Evolutionary conservation across 768 basidiomycete genomes (phyloP).

Genomic region (Coprinellus micaceus): DNA sequence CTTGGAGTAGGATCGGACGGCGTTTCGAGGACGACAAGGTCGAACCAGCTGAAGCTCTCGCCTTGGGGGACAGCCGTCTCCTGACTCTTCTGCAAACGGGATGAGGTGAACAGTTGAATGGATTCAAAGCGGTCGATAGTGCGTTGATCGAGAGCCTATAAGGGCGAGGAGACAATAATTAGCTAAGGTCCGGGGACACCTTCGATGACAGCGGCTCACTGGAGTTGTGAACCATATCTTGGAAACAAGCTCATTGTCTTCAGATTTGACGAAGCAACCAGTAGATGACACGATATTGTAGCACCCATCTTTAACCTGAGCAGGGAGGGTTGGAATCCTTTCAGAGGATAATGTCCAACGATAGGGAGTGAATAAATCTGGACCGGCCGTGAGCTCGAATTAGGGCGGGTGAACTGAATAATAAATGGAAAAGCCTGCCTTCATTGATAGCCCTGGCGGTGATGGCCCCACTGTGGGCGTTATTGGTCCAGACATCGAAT

Average conservation of each 20-base stretch:
- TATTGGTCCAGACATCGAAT: slow-evolving; percentile 4
- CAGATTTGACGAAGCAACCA: neutral
- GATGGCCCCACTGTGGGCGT: neutral
- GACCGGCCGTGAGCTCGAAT: neutral
- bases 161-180: too few species aligned
- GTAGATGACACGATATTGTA: slow-evolving; percentile 1
- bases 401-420: too few species aligned
- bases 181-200: too few species aligned
- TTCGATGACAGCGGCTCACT: neutral
- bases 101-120: slow-evolving; percentile 25
- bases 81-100: slow-evolving; percentile 17
- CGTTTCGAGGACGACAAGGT: slow-evolving; percentile 8
- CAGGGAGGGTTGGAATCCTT: slow-evolving; percentile 1
- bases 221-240: slow-evolving; percentile 5
- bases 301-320: slow-evolving; percentile 1
- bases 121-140: slow-evolving; percentile 19
- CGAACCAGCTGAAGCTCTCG: slow-evolving; percentile 11
- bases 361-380: slow-evolving; percentile 6
- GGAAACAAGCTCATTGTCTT: neutral
- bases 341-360: slow-evolving; percentile 6
- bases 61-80: neutral
- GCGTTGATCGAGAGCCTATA: slow-evolving; percentile 21
- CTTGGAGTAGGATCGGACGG: neutral
- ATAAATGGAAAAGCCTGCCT: neutral
- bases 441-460: neutral